phyloP scores from a whole-genome alignment of 331 rosid species.

The Phaseolus coccineus region DNA sequence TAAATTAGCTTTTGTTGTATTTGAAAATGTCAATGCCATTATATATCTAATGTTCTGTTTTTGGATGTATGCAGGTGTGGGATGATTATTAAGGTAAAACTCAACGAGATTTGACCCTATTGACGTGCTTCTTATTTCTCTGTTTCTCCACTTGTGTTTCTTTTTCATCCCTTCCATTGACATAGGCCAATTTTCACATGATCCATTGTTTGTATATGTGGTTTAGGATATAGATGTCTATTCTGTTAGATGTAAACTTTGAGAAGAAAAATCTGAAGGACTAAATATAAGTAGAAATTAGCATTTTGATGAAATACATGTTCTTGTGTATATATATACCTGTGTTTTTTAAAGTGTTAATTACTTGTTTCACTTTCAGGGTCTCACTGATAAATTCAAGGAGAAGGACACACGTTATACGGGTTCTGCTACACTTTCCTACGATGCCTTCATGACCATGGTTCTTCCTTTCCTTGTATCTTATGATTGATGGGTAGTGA shows the following conservation, averaged over 20 bases:
- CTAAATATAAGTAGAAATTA: constrained; percentile 7
- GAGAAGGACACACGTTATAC: constrained; percentile 72
- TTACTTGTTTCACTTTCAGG: constrained; percentile 62
- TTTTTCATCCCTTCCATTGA: constrained; percentile 5
- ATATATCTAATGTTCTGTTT: constrained; percentile 53
- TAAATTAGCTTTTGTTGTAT: constrained; percentile 25
- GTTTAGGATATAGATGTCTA: background rate
- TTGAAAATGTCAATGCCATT: constrained; percentile 32
- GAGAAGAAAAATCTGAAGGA: background rate
- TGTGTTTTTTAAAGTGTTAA: constrained; percentile 21
- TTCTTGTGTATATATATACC: background rate
- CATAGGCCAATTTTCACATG: constrained; percentile 16
- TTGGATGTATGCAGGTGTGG: constrained; percentile 78
- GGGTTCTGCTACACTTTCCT: constrained; percentile 73
- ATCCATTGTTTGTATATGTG: constrained; percentile 25
- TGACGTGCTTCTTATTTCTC: constrained; percentile 9
- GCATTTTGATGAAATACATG: constrained; percentile 14
- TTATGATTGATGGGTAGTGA: constrained; percentile 56
- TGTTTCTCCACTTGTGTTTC: constrained; percentile 32
- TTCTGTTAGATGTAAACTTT: background rate
- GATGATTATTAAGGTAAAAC: constrained; percentile 83
- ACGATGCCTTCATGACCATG: constrained; percentile 76
- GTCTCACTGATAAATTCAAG: constrained; percentile 87
- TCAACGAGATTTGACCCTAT: constrained; percentile 8
- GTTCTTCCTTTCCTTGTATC: constrained; percentile 87